Conservation (phyloP, 2,329 filamentous ascomycete species). For the Kalaharituber pfeilii region DNA sequence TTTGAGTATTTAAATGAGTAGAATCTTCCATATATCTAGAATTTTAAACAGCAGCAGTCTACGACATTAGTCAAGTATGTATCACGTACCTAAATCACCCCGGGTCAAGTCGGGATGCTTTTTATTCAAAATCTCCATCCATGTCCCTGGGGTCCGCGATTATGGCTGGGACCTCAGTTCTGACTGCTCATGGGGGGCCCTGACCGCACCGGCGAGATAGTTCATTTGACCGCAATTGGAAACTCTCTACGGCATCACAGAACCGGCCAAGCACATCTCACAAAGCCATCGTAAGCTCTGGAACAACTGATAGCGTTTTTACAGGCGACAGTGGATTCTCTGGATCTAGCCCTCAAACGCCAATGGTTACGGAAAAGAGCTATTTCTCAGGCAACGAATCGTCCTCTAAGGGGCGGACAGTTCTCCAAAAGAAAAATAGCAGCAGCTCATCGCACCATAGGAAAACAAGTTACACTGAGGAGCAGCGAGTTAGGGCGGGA, state of each 20-base stretch:
- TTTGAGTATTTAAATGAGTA: no score
- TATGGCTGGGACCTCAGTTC: conserved; percentile 14
- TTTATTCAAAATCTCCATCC: conserved; percentile 11
- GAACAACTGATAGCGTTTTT: conserved; percentile 21
- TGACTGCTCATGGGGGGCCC: conserved; percentile 13
- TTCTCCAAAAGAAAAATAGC: conserved; percentile 58
- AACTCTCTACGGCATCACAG: conserved; percentile 37
- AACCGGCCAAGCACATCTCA: conserved; percentile 29
- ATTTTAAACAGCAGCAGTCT: no score
- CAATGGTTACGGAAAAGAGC: conserved; percentile 46
- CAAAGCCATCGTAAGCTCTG: conserved; percentile 21
- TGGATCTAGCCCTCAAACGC: conserved; percentile 14
- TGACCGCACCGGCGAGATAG: conserved; percentile 29
- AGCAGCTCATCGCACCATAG: conserved; percentile 40
- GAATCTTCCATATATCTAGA: no score
- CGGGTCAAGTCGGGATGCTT: no score
- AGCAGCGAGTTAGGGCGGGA: conserved; percentile 42
- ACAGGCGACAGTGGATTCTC: conserved; percentile 24
- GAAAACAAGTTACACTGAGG: conserved; percentile 60
- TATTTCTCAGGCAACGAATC: conserved; percentile 80
- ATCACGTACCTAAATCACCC: no score
- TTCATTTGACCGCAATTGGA: conserved; percentile 56
- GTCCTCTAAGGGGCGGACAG: conserved; percentile 51
- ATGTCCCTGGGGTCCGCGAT: conserved; percentile 15
- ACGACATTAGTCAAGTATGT: no score